These are phyloP conservation scores for Phytophthora fragariaefolia DNA, from an alignment of 352 stramenopile genomes.

Conservation along the genomic window DNA sequence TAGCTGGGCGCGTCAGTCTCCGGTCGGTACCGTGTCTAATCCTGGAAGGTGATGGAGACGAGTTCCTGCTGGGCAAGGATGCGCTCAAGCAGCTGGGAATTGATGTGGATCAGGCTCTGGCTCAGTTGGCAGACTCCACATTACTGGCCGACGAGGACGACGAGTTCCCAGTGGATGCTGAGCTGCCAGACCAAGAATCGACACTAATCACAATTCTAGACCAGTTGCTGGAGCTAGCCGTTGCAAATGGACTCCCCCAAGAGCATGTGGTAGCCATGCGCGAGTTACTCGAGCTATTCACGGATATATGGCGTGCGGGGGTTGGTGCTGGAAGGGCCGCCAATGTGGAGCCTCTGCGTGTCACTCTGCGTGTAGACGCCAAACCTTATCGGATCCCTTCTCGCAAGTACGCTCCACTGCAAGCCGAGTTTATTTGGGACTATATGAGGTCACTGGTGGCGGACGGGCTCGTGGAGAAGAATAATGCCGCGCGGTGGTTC, in stretches of 20 bases:
- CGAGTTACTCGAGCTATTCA: neutral
- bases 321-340: neutral
- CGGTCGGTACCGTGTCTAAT: slow-evolving; percentile 7
- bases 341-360: slow-evolving; percentile 2
- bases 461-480: slow-evolving; percentile 7
- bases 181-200: neutral
- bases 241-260: neutral
- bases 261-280: neutral
- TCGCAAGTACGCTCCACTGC: slow-evolving; percentile 11
- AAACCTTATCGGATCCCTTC: neutral
- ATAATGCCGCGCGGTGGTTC: slow-evolving; percentile 11
- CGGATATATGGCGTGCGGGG: neutral
- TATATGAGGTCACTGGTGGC: slow-evolving; percentile 9
- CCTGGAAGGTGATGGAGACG: neutral
- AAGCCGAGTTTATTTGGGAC: slow-evolving; percentile 11
- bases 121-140: slow-evolving; percentile 1
- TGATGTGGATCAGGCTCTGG: slow-evolving; percentile 8
- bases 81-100: slow-evolving; percentile 5
- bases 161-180: slow-evolving; percentile 12
- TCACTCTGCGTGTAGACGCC: neutral
- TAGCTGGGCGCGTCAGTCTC: neutral
- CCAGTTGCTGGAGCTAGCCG: neutral
- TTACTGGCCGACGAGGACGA: slow-evolving; percentile 1
- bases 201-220: neutral
- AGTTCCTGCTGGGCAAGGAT: slow-evolving; percentile 10